A percentile compares a stretch with the other conserved stretches of the same genome.
phyloP scores from a whole-genome alignment of 1,284 basidiomycete genomes.

The Coniferiporia weirii region DNA sequence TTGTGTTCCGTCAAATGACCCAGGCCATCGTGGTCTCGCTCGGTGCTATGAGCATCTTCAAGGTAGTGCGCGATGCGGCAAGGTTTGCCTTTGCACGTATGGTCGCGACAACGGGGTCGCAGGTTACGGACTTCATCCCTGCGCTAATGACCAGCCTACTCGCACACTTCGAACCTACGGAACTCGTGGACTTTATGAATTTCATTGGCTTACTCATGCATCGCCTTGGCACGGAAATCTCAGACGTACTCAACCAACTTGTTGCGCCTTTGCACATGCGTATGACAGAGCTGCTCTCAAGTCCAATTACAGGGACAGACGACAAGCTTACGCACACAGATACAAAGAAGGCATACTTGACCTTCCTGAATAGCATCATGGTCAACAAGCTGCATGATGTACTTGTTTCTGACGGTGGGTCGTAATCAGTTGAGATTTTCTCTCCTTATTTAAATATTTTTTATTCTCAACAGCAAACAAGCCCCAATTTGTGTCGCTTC shows the following conservation, averaged over 20 bases:
- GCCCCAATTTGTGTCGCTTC: slow-evolving; percentile 60
- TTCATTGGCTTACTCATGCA: slow-evolving; percentile 92
- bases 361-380: slow-evolving; percentile 80
- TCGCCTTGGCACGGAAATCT: slow-evolving; percentile 84
- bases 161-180: slow-evolving; percentile 86
- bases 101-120: slow-evolving; percentile 82
- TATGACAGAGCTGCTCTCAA: slow-evolving; percentile 77
- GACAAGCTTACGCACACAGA: slow-evolving; percentile 81
- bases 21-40: slow-evolving; percentile 87
- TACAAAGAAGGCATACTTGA: slow-evolving; percentile 88
- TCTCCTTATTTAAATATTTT: slow-evolving; percentile 2
- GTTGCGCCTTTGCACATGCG: slow-evolving; percentile 83
- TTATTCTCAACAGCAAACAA: slow-evolving; percentile 62
- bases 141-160: slow-evolving; percentile 86
- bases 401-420: slow-evolving; percentile 78
- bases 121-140: slow-evolving; percentile 78
- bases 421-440: slow-evolving; percentile 9
- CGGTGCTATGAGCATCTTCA: slow-evolving; percentile 83
- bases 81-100: slow-evolving; percentile 93
- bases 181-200: slow-evolving; percentile 93
- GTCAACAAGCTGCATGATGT: slow-evolving; percentile 76
- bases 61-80: slow-evolving; percentile 92
- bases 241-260: slow-evolving; percentile 85
- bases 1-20: slow-evolving; percentile 83
- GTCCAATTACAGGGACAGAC: slow-evolving; percentile 87